Base-by-base conservation (phyloP, 495 filamentous ascomycete species). In the Lepraria neglecta region DNA sequence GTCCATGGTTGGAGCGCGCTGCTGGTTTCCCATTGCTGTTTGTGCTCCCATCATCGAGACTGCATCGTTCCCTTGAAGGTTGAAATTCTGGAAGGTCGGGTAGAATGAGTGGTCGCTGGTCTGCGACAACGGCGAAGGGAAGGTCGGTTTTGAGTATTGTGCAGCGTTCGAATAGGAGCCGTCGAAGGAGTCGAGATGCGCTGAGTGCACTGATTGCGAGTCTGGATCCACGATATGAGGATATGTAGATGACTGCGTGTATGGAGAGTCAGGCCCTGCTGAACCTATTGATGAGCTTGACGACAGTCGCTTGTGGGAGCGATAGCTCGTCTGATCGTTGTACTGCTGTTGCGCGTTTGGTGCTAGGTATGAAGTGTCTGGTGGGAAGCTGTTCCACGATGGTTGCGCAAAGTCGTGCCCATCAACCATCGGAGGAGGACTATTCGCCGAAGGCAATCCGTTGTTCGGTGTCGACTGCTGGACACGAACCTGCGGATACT, bases 21-120 rank as follows among this genome's bases (percentile, higher is more conserved):
- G 76, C 44, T 82, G 79, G 47, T 84, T 80, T 72, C 79, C 78
- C 79, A 84, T 81, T 33, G 76, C 80, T 48, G 74, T 68, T 61
- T 83, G 80, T 11, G 72, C 71, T 10, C 63, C 63, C 66, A 73
- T 72, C 24, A 68, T 68, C 50, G 75, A 72, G 21, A 78, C 71
- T 51, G 73, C 70, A 68, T 72, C 69, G 55, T 67, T 70, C 1
- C 70, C 64, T 1, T 70, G 71, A 3, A 73, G 70, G 43, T 77
- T 78, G 70, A 75, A 78, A 64, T 74, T 75, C 58, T 80, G 77
- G 63, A 78, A 81, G 21, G 75, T 70, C 44, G 73, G 70, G 0
- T 75, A 71, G 27, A 59, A 30, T 27, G 54, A 44, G 2, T 45
- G 64, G 38, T 64, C 56, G 54, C 30, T 44, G 61, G 74, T 56